Percentiles rank a stretch among this genome's conserved stretches.
Conservation (phyloP, 306 rosid genomes). For the Geum urbanum region DNA sequence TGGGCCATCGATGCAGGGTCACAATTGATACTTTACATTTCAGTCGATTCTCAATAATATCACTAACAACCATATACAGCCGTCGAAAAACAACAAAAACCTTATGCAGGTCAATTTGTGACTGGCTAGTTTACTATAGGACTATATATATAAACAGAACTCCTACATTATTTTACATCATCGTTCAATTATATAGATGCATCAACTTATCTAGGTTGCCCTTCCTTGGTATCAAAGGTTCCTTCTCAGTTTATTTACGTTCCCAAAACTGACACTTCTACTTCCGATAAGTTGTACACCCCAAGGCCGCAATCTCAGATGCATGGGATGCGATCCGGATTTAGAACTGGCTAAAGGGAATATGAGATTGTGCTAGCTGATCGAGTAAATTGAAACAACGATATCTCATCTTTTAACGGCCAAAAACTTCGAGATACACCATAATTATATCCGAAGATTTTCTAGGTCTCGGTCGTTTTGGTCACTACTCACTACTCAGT, state of each 20-base stretch:
- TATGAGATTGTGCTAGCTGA: not conserved
- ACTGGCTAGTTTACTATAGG: not conserved
- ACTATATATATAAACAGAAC: too few relatives aligned
- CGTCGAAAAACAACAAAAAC: not conserved
- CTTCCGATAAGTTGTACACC: conserved; percentile 1
- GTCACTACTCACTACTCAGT: too few relatives aligned
- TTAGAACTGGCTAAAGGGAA: not conserved
- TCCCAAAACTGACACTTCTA: conserved; percentile 10
- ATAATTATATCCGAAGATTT: too few relatives aligned
- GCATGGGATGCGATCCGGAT: not conserved
- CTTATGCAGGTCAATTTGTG: not conserved
- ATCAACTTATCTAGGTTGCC: not conserved
- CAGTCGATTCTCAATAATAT: not conserved
- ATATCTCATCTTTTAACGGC: too few relatives aligned
- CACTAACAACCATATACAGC: not conserved
- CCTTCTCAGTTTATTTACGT: not conserved
- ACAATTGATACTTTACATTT: conserved; percentile 9
- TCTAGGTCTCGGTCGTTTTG: too few relatives aligned
- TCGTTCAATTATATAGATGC: not conserved
- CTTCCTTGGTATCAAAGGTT: not conserved
- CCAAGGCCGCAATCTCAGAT: not conserved
- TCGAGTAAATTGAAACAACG: too few relatives aligned
- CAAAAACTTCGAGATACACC: too few relatives aligned
- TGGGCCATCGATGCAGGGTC: conserved; percentile 14
- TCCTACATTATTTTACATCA: too few relatives aligned